Evolutionary conservation across 495 filamentous ascomycete species (phyloP).

Genomic region (Letharia lupina): DNA sequence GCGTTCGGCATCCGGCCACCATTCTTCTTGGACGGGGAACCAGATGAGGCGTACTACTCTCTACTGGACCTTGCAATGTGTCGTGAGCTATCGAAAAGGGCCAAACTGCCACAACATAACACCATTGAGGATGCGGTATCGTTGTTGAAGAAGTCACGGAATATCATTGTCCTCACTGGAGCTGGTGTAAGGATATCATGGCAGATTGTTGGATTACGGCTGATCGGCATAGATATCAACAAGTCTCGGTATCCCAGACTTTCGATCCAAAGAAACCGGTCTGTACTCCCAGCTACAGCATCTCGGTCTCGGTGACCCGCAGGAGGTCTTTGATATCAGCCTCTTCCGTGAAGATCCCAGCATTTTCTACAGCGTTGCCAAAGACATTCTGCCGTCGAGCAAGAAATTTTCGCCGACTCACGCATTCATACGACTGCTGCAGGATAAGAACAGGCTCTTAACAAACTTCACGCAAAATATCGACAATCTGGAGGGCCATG

Average conservation of each 20-base stretch:
- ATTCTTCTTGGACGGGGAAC: conserved; percentile 61
- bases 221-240: conserved; percentile 54
- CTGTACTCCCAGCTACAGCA: conserved; percentile 68
- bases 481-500: conserved; percentile 87
- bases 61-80: conserved; percentile 69
- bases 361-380: conserved; percentile 87
- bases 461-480: conserved; percentile 99
- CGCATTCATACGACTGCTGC: conserved; percentile 89
- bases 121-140: conserved; percentile 78
- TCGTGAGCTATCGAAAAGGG: conserved; percentile 73
- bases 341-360: conserved; percentile 78
- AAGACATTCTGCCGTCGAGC: conserved; percentile 75
- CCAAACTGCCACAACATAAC: conserved; percentile 75
- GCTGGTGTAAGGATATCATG: conserved; percentile 55
- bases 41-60: conserved; percentile 65
- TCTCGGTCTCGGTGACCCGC: conserved; percentile 70
- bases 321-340: conserved; percentile 89
- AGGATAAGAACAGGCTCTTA: conserved; percentile 79
- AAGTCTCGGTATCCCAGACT: conserved; percentile 60
- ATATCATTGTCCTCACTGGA: conserved; percentile 89
- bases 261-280: conserved; percentile 58
- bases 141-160: conserved; percentile 62
- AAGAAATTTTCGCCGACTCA: conserved; percentile 81
- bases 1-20: conserved; percentile 84
- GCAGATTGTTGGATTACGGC: background rate